Evolutionary conservation across 331 rosid species (phyloP).

Genomic region (Acacia concinna): DNA sequence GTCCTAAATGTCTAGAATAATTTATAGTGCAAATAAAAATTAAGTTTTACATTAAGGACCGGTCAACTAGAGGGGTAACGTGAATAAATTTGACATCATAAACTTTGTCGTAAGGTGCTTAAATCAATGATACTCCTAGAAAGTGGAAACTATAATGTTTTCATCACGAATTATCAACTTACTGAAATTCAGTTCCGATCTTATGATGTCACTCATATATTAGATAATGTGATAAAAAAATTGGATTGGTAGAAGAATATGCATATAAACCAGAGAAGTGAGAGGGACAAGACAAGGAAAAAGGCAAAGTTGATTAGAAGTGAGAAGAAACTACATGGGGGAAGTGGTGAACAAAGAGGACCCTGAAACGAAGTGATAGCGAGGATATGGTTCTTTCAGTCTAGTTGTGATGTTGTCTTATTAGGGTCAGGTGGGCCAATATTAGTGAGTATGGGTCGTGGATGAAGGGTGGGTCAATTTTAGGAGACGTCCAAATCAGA

Average conservation of each 20-base stretch:
- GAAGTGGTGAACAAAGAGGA: conserved; percentile 29
- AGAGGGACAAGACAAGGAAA: neutral
- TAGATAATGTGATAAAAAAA: neutral
- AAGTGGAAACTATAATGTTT: neutral
- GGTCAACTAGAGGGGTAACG: no score
- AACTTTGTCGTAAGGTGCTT: neutral
- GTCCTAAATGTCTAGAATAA: no score
- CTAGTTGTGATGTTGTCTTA: conserved; percentile 48
- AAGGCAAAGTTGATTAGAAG: conserved; percentile 1
- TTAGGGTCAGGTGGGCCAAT: conserved; percentile 41
- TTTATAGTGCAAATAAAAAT: no score
- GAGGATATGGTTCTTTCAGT: conserved; percentile 33
- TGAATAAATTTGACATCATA: no score
- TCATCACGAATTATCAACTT: no score
- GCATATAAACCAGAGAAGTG: neutral
- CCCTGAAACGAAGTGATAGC: conserved; percentile 27
- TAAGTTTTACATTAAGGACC: no score
- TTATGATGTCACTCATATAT: neutral
- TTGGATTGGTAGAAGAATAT: neutral
- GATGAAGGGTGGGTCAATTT: conserved; percentile 32
- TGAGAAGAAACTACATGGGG: conserved; percentile 1
- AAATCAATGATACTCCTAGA: neutral
- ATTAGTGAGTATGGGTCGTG: conserved; percentile 28
- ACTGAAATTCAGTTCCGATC: neutral
- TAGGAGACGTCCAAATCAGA: neutral